phyloP scores from a whole-genome alignment of 768 basidiomycete genomes.

The Tricholoma matsutake region DNA sequence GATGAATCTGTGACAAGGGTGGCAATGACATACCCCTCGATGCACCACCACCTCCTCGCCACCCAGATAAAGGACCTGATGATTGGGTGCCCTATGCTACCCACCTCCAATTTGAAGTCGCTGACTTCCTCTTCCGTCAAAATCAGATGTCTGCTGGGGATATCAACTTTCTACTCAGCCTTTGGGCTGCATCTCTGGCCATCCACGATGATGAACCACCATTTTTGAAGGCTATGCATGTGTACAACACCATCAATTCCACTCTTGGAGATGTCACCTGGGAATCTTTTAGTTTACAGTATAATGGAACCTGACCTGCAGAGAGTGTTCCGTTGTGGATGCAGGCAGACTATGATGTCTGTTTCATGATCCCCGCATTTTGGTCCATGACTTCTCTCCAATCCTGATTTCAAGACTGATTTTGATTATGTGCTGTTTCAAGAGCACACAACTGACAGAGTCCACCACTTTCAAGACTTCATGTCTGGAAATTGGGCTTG shows the following conservation, averaged over 20 bases:
- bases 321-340: not conserved
- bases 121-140: conserved; percentile 16
- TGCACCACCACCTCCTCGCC: not conserved
- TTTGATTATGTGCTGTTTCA: too few species aligned
- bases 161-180: not conserved
- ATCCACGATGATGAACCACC: not conserved
- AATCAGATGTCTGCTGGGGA: conserved; percentile 15
- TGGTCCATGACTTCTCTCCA: not conserved
- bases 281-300: not conserved
- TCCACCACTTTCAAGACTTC: not conserved
- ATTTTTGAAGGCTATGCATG: not conserved
- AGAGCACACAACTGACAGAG: not conserved
- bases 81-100: conserved; percentile 4
- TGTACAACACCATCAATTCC: not conserved
- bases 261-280: not conserved
- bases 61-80: not conserved
- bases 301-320: not conserved
- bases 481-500: too few species aligned
- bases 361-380: conserved; percentile 19
- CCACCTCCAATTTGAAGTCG: conserved; percentile 2
- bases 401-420: not conserved
- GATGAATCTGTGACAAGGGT: not conserved
- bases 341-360: conserved; percentile 17
- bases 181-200: conserved; percentile 5
- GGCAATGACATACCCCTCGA: not conserved